phyloP scores from a whole-genome alignment of 208 protist species.

The Crithidia thermophila region DNA sequence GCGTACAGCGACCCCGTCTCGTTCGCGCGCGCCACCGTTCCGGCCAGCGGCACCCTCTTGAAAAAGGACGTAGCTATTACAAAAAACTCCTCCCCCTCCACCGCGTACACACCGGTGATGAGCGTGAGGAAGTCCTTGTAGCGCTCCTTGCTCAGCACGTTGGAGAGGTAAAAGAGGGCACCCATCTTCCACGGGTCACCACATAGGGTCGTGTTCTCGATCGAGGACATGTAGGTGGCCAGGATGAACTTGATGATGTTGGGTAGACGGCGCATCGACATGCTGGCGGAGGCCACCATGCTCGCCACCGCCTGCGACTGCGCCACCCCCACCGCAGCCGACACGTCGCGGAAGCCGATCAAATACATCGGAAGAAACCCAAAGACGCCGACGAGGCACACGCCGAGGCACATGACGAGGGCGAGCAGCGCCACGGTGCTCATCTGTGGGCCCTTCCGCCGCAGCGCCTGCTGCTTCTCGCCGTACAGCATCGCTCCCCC shows the following conservation, averaged over 20 bases:
- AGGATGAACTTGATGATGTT: slow-evolving; percentile 18
- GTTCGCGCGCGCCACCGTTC: background rate
- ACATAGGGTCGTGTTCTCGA: background rate
- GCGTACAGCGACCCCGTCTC: background rate
- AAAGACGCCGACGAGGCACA: slow-evolving; percentile 33
- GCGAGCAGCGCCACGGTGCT: slow-evolving; percentile 21
- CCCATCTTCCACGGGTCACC: background rate
- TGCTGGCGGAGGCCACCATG: slow-evolving; percentile 17
- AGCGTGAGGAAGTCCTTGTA: slow-evolving; percentile 29
- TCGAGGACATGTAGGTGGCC: background rate
- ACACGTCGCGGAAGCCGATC: slow-evolving; percentile 31
- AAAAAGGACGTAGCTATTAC: background rate
- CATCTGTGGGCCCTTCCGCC: slow-evolving; percentile 1
- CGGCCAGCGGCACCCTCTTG: background rate
- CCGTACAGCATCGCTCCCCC: too few relatives aligned
- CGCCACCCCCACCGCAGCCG: slow-evolving; percentile 29
- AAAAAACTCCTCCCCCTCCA: background rate
- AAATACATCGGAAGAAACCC: slow-evolving; percentile 36
- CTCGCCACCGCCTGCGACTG: slow-evolving; percentile 25
- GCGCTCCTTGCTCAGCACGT: slow-evolving; percentile 23
- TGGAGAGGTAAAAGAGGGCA: slow-evolving; percentile 31
- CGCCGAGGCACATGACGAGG: slow-evolving; percentile 38
- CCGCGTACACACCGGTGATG: slow-evolving; percentile 11
- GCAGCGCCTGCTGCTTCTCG: background rate
- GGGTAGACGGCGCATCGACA: slow-evolving; percentile 7